Evolutionary conservation across 306 rosid genomes (phyloP).

Genomic region (Rubus parviflorus): DNA sequence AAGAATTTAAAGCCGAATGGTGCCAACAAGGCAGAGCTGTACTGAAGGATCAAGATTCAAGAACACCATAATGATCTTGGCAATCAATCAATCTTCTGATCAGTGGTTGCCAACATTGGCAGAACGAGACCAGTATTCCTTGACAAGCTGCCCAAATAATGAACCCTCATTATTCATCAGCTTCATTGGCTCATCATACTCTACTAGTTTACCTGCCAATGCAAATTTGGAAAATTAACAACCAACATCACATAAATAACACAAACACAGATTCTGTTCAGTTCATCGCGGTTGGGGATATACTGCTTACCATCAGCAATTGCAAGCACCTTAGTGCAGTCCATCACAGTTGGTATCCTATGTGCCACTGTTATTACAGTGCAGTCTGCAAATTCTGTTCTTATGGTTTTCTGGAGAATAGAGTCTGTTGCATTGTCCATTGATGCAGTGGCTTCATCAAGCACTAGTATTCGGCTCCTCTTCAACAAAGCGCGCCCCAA

Average conservation of each 20-base stretch:
- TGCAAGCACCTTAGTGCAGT: conserved; percentile 29
- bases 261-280: background rate
- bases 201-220: conserved; percentile 25
- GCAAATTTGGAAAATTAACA: background rate
- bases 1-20: background rate
- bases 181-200: conserved; percentile 31
- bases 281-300: background rate
- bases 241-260: background rate
- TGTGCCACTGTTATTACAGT: conserved; percentile 36
- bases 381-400: conserved; percentile 27
- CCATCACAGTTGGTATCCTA: conserved; percentile 40
- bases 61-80: background rate
- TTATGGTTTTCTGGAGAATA: conserved; percentile 28
- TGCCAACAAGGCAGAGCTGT: background rate
- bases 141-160: conserved; percentile 28
- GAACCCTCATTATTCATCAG: conserved; percentile 26
- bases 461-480: conserved; percentile 31
- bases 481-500: conserved; percentile 34
- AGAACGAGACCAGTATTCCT: conserved; percentile 35
- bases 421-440: conserved; percentile 37
- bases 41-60: background rate
- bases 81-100: background rate
- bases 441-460: conserved; percentile 40
- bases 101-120: background rate
- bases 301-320: conserved; percentile 27